Evolutionary conservation across 352 stramenopile genomes (phyloP), one percentile per base, ranked within the genome.

Genomic region (Globisporangium cystogenes): DNA sequence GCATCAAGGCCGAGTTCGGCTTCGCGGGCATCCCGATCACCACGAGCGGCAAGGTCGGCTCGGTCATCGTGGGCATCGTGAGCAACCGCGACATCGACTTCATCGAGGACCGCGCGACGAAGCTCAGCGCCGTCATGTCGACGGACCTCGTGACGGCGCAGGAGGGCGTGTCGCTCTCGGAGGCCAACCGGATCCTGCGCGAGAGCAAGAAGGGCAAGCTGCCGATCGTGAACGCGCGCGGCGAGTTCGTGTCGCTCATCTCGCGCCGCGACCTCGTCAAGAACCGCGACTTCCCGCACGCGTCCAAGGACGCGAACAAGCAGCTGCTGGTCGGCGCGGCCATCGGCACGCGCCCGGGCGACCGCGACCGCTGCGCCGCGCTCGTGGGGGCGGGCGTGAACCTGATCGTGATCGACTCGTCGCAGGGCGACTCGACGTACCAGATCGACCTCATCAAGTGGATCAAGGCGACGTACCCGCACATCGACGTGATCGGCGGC

Each of bases 21-120:
- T 99, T 99, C 68, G 98, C 95, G 7, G 97, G 97, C 31, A 99
- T 99, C 69, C 97, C 97, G 23, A 98, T 99, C 65, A 99, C 98
- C 15, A 85, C 98, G 58, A 87, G 92, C 61, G 98, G 98, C 60
- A 98, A 98, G 62, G 96, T 99, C 48, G 96, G 96, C 63, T 97
- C 90, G 20, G 92, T 97, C 58, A 86, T 99, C 18, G 68, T 99
- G 2, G 98, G 98, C 57, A 99, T 99, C 54, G 97, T 99, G 43
- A 99, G 97, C 33, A 98, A 98, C 73, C 90, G 98, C 51, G 98
- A 99, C 76, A 98, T 98, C 53, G 96, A 99, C 65, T 99, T 99
- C 63, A 91, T 99, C 36, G 93, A 98, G 58, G 96, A 99, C 73
- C 74, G 77, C 37, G 52, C 74, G 44, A 96, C 86, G 24, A 89